Evolutionary conservation across 345 rosid species (phyloP).

Genomic region (Boechera stricta): DNA sequence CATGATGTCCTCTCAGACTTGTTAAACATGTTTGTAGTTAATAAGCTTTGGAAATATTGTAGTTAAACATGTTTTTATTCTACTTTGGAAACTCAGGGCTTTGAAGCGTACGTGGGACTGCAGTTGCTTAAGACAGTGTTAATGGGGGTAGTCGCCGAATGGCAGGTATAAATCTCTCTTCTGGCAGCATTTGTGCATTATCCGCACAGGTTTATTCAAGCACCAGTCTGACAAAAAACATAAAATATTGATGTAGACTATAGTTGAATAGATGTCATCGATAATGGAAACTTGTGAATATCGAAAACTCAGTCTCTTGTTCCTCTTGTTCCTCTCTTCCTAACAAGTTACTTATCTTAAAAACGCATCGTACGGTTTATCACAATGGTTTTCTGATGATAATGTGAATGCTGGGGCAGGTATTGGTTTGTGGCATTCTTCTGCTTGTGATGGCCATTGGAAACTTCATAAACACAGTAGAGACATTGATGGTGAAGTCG

Average conservation of each 20-base stretch:
- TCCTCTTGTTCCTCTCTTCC: slow-evolving; percentile 18
- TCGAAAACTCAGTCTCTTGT: neutral
- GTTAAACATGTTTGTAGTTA: slow-evolving; percentile 16
- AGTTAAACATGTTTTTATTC: slow-evolving; percentile 10
- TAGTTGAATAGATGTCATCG: neutral
- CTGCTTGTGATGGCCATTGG: slow-evolving; percentile 93
- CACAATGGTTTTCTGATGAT: neutral
- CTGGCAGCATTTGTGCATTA: slow-evolving; percentile 21
- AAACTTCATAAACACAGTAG: slow-evolving; percentile 83
- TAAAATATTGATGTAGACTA: slow-evolving; percentile 1
- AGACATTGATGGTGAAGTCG: slow-evolving; percentile 81
- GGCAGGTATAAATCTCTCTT: slow-evolving; percentile 70
- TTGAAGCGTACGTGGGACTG: slow-evolving; percentile 92
- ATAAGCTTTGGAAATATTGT: neutral
- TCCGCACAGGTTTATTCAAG: neutral
- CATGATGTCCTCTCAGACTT: neutral
- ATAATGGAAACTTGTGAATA: slow-evolving; percentile 7
- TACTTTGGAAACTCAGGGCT: slow-evolving; percentile 59
- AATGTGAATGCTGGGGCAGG: slow-evolving; percentile 55
- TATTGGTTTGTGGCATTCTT: slow-evolving; percentile 76
- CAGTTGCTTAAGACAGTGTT: slow-evolving; percentile 85
- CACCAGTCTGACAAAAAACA: neutral
- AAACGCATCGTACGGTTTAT: neutral
- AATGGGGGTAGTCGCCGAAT: slow-evolving; percentile 75
- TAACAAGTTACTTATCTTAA: neutral